Evolutionary conservation across 129 eudicot species (phyloP).

Genomic region (Flaveria ramosissima): DNA sequence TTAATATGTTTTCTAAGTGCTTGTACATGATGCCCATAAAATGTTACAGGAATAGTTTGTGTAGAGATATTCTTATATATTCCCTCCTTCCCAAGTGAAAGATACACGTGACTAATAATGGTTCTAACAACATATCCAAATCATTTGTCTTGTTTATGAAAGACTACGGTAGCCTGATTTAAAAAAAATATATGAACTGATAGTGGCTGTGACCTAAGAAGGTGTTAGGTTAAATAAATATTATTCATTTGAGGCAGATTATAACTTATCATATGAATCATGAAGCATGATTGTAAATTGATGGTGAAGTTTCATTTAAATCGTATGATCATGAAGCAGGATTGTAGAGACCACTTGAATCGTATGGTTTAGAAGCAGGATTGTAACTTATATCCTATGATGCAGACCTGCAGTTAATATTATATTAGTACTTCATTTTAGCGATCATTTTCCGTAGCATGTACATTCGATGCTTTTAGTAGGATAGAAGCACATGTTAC

Average conservation of each 20-base stretch:
- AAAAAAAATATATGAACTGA: not conserved
- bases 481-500: slow-evolving; percentile 5
- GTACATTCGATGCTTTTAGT: not conserved
- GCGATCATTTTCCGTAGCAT: slow-evolving; percentile 5
- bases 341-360: not conserved
- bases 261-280: not conserved
- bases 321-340: not conserved
- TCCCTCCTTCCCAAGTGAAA: not conserved
- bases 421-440: not conserved
- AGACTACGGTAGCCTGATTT: not conserved
- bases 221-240: not conserved
- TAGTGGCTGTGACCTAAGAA: slow-evolving; percentile 12
- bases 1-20: not conserved
- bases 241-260: not conserved
- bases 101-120: not conserved
- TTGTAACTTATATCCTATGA: not conserved
- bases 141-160: slow-evolving; percentile 3
- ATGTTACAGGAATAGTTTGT: not conserved
- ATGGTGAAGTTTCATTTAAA: too few relatives aligned
- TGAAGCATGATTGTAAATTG: too few relatives aligned
- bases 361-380: not conserved
- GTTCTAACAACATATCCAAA: not conserved
- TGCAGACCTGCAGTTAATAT: not conserved
- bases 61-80: not conserved
- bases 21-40: slow-evolving; percentile 10